Percentiles rank a stretch among this genome's conserved stretches.
phyloP scores from a whole-genome alignment of 169 alveolate species.

The Eimeria falciformis region DNA sequence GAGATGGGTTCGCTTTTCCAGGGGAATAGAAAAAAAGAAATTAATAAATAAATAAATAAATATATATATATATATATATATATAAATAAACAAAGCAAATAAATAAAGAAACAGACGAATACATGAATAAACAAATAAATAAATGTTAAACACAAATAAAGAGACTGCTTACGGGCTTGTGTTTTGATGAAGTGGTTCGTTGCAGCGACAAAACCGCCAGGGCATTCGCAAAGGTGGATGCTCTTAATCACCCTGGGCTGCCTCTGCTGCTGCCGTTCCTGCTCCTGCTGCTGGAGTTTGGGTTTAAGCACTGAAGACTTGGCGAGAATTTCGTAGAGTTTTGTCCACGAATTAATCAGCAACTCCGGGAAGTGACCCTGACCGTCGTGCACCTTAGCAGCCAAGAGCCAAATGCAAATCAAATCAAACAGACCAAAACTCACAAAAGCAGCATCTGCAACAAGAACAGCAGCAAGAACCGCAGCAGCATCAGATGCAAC shows the following conservation, averaged over 20 bases:
- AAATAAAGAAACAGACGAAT: neutral
- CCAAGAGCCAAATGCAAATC: neutral
- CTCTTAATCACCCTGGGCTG: slow-evolving; percentile 50
- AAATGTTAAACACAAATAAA: neutral
- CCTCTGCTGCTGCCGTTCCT: slow-evolving; percentile 47
- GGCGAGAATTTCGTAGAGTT: slow-evolving; percentile 74
- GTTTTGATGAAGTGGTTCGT: slow-evolving; percentile 82
- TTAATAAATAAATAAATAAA: no score
- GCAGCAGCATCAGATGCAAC: neutral
- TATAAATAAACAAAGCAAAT: neutral
- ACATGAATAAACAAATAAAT: neutral
- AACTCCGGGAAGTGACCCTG: slow-evolving; percentile 71
- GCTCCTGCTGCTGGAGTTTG: slow-evolving; percentile 39
- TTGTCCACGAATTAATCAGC: slow-evolving; percentile 80
- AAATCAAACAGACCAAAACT: neutral
- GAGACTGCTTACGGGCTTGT: slow-evolving; percentile 50
- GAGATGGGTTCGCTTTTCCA: no score
- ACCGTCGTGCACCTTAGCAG: slow-evolving; percentile 50
- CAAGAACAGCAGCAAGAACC: neutral
- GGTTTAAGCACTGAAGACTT: slow-evolving; percentile 57
- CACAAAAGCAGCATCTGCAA: neutral
- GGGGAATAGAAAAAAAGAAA: no score
- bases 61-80: slow-evolving; percentile 1
- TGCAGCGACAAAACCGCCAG: slow-evolving; percentile 86
- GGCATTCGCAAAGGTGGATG: slow-evolving; percentile 86